A percentile compares a stretch with the other conserved stretches of the same genome.
These are phyloP conservation scores for Boletus mariae DNA, from an alignment of 1,284 basidiomycete genomes.

Conservation along the genomic window DNA sequence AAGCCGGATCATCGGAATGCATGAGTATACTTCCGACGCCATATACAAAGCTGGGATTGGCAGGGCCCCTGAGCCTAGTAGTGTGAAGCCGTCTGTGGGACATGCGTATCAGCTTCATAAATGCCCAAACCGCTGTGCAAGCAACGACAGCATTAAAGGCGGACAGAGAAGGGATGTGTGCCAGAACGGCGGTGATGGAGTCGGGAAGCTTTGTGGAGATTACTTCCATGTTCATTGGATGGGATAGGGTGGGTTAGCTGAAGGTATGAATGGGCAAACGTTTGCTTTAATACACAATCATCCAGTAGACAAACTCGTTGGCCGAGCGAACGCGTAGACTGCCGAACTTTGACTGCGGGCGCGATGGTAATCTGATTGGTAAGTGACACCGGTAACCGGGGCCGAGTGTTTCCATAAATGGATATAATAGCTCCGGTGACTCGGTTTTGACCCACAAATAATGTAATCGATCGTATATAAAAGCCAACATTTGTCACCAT, in stretches of 20 bases:
- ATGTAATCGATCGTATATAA: background rate
- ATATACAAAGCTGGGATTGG: slow-evolving; percentile 13
- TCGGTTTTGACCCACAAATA: background rate
- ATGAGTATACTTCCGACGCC: slow-evolving; percentile 14
- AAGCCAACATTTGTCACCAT: background rate
- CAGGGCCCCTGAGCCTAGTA: slow-evolving; percentile 18
- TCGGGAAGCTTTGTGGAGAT: background rate
- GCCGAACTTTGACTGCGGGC: too few species aligned
- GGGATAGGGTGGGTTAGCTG: background rate
- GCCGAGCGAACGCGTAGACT: too few species aligned
- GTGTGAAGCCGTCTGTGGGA: slow-evolving; percentile 12
- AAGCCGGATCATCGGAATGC: slow-evolving; percentile 1
- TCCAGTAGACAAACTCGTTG: too few species aligned
- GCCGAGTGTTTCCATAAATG: background rate
- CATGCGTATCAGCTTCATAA: slow-evolving; percentile 4
- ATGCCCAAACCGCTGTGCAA: background rate
- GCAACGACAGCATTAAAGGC: background rate
- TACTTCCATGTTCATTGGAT: background rate
- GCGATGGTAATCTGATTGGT: too few species aligned
- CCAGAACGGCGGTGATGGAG: background rate
- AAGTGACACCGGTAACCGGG: too few species aligned
- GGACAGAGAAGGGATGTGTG: background rate
- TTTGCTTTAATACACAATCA: background rate
- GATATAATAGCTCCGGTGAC: background rate
- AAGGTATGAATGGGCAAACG: background rate